phyloP scores from a whole-genome alignment of 805 yeast genomes.

The Myxozyma neotropica region DNA sequence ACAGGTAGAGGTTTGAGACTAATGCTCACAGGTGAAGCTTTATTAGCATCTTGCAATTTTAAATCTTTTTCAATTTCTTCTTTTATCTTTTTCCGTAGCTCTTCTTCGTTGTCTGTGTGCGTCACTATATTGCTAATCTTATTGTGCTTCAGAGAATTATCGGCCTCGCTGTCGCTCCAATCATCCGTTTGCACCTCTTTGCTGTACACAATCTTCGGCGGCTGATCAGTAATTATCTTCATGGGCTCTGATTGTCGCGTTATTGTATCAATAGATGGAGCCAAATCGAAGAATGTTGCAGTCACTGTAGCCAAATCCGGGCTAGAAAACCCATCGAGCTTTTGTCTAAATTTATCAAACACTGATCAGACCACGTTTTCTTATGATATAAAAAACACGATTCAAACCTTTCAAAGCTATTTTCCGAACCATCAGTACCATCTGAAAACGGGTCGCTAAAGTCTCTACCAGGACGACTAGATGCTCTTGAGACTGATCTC shows the following conservation, averaged over 20 bases:
- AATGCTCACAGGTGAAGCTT: background rate
- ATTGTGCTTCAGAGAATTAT: background rate
- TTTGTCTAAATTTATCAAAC: background rate
- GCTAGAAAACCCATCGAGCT: background rate
- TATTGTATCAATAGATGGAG: background rate
- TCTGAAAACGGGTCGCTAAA: conserved; percentile 1
- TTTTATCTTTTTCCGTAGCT: conserved; percentile 16
- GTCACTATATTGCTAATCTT: background rate
- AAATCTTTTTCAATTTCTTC: conserved; percentile 9
- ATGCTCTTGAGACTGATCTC: background rate
- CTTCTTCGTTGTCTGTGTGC: conserved; percentile 3
- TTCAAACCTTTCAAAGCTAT: background rate
- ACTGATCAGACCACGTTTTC: background rate
- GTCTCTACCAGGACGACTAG: background rate
- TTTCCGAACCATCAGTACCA: background rate
- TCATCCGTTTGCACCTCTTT: conserved; percentile 41
- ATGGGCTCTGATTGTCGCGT: background rate
- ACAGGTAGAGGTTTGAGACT: background rate
- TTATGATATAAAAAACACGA: background rate
- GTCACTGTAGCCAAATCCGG: background rate
- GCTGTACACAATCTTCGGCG: conserved; percentile 33
- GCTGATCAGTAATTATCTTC: background rate
- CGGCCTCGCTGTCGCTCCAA: background rate
- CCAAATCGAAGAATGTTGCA: conserved; percentile 9
- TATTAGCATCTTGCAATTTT: background rate